phyloP scores from a whole-genome alignment of 768 basidiomycete species.

The Boletus reticuloceps region DNA sequence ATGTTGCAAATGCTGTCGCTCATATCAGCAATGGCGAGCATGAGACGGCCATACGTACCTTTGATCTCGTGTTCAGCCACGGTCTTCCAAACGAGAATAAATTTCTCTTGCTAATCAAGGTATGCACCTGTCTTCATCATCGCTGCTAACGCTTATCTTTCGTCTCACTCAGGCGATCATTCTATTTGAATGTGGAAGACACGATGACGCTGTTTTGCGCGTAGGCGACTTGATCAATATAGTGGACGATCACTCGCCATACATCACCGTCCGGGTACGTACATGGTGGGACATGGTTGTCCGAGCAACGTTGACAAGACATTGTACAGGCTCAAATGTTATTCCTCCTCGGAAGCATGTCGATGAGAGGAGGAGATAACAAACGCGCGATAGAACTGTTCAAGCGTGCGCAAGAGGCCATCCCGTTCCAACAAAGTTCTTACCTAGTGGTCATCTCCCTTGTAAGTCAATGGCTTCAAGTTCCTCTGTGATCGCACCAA shows the following conservation, averaged over 20 bases:
- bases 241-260: too few species aligned
- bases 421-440: neutral
- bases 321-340: neutral
- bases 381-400: neutral
- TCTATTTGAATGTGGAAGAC: neutral
- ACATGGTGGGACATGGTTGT: neutral
- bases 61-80: constrained; percentile 3
- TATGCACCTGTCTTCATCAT: neutral
- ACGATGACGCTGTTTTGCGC: too few species aligned
- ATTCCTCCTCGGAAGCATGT: neutral
- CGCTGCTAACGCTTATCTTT: neutral
- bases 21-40: neutral
- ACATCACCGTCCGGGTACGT: too few species aligned
- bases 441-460: neutral
- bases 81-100: neutral
- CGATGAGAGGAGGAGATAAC: neutral
- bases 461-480: neutral
- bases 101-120: constrained; percentile 10
- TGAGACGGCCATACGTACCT: neutral
- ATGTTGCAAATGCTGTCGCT: constrained; percentile 6
- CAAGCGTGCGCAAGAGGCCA: neutral
- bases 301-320: neutral
- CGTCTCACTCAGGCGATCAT: neutral
- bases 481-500: neutral
- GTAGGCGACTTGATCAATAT: too few species aligned